Evolutionary conservation across 148 eudicot genomes (phyloP).

Genomic region (Rhododendron simsii): DNA sequence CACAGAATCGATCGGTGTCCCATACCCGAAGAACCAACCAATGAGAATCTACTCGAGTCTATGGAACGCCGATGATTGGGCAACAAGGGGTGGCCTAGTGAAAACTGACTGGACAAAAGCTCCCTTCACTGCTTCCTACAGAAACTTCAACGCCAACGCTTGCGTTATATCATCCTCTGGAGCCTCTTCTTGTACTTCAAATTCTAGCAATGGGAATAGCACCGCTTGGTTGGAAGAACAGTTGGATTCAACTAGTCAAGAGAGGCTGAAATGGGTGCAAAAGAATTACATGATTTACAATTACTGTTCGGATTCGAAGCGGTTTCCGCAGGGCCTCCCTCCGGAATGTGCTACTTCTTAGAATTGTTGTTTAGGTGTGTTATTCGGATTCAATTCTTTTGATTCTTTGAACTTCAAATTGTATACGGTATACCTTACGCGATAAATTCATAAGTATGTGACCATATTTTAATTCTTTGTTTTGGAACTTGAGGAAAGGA

Average conservation of each 20-base stretch:
- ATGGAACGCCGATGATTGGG: slow-evolving; percentile 38
- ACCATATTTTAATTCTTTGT: background rate
- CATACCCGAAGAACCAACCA: slow-evolving; percentile 31
- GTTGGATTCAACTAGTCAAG: slow-evolving; percentile 21
- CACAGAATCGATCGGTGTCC: slow-evolving; percentile 21
- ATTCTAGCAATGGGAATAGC: background rate
- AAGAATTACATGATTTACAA: slow-evolving; percentile 34
- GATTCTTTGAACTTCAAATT: background rate
- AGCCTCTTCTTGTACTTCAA: slow-evolving; percentile 19
- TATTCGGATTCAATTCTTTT: background rate
- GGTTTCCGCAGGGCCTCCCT: slow-evolving; percentile 30
- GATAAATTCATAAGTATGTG: background rate
- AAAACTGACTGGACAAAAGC: slow-evolving; percentile 36
- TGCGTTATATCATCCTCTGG: slow-evolving; percentile 18
- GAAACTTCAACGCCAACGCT: slow-evolving; percentile 31
- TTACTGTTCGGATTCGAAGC: slow-evolving; percentile 19
- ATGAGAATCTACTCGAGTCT: slow-evolving; percentile 32
- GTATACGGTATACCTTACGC: background rate
- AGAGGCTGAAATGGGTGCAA: slow-evolving; percentile 30
- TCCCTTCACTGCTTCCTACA: slow-evolving; percentile 32
- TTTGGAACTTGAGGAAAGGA: no score
- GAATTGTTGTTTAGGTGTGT: background rate
- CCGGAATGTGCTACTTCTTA: slow-evolving; percentile 15
- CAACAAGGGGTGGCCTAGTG: slow-evolving; percentile 31
- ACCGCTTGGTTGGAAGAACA: slow-evolving; percentile 21